Evolutionary conservation across 352 stramenopile species (phyloP), one percentile per base, ranked within the genome.

Genomic region (Pythium dissimile): DNA sequence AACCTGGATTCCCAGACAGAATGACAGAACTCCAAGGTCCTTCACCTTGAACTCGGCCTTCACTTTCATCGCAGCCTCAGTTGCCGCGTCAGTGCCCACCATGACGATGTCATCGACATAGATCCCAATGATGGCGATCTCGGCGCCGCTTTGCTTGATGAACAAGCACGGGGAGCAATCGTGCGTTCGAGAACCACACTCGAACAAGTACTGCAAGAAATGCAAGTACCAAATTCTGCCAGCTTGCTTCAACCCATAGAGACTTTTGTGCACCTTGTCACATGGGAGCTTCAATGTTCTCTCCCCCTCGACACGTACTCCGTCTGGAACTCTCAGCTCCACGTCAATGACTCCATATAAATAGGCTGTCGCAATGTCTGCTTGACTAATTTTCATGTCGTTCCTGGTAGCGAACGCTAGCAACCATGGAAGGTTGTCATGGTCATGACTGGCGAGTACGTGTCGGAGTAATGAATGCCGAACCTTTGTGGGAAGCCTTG

Each of bases 121-220:
- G 38, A 64, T 57, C 46, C 56, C 56, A 64, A 57, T 53, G n/a
- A 64, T 64, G 46, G 47, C 47, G 31, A 64, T 57, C 56, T 64
- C 47, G 56, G 46, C 56, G n/a, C 46, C 47, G 15, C 38, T 57
- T 64, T 45, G 56, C 24, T 56, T 64, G 20, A 64, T 31, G 16
- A 63, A 63, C 26, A 51, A 49, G 28, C 55, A 54, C 45, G 44
- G 54, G 44, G 54, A 62, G 43, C 43, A 49, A 41, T 62, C 54
- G 26, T 53, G 53, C 13, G 31, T 62, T 27, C 42, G 54, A 20
- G 49, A 62, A 54, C 34, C 54, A 49, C 54, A 62, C 30, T 62
- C 54, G 4, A 55, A 27, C 54, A 62, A 62, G 35, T 62, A 62
- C 54, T 62, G 54, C 32, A 21, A 62, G n/a, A 54, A 54, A 31